These are phyloP conservation scores for Backusella psychrophila DNA, from an alignment of 192 early-diverging fungal species.

Conservation along the genomic window DNA sequence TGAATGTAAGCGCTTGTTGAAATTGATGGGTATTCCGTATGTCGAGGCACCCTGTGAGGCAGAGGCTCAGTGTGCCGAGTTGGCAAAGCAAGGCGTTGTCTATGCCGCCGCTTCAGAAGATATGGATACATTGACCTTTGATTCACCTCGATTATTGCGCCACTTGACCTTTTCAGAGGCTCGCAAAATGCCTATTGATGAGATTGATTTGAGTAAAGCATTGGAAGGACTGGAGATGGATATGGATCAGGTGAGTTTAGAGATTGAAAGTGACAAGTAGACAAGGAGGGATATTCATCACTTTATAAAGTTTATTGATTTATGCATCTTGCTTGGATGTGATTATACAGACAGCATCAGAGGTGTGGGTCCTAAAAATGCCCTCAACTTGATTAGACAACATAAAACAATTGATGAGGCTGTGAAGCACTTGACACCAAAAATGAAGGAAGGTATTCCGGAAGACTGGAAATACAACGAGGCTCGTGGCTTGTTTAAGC, in stretches of 20 bases:
- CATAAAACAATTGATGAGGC: conserved; percentile 82
- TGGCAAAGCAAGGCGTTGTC: conserved; percentile 87
- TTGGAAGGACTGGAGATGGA: conserved; percentile 76
- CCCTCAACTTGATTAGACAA: conserved; percentile 81
- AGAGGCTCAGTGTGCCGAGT: conserved; percentile 94
- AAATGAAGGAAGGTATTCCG: conserved; percentile 75
- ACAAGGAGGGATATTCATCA: background rate
- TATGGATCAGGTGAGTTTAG: conserved; percentile 53
- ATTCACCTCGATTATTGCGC: conserved; percentile 82
- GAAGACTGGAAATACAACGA: conserved; percentile 88
- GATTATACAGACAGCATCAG: conserved; percentile 96
- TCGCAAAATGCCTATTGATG: conserved; percentile 88
- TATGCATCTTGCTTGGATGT: conserved; percentile 96
- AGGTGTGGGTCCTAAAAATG: conserved; percentile 88
- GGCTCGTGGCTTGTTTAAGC: conserved; percentile 84
- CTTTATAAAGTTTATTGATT: conserved; percentile 82
- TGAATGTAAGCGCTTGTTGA: conserved; percentile 85
- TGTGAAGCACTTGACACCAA: conserved; percentile 68
- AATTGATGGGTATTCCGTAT: conserved; percentile 92
- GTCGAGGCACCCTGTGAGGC: conserved; percentile 96
- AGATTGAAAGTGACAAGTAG: too few species aligned
- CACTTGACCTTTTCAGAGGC: conserved; percentile 92
- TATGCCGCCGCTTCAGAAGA: conserved; percentile 96
- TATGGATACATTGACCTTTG: conserved; percentile 98
- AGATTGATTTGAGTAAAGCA: conserved; percentile 80